Percentiles rank a stretch among this genome's conserved stretches.
Evolutionary conservation across 1,284 basidiomycete genomes (phyloP).

Genomic region (Erythrobasidium hasegawianum): DNA sequence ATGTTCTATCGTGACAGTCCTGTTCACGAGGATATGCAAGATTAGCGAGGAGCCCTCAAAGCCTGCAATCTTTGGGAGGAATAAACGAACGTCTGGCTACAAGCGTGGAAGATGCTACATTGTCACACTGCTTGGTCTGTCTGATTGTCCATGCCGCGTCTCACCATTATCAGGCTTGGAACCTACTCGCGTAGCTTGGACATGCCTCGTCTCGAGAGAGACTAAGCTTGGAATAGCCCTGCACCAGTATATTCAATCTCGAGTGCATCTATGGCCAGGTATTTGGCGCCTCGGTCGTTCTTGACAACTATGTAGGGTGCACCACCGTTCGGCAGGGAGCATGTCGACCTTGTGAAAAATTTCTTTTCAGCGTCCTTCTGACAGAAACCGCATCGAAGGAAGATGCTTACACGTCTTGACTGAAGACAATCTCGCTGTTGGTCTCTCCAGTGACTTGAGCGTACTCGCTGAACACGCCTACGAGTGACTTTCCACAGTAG

Average conservation of each 20-base stretch:
- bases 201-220: no score
- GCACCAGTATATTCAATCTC: not conserved
- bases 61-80: no score
- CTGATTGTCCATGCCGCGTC: no score
- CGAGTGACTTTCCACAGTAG: not conserved
- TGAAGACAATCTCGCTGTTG: not conserved
- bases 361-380: not conserved
- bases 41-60: no score
- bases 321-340: not conserved
- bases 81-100: no score
- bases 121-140: no score
- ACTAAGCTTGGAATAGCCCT: no score
- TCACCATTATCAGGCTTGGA: no score
- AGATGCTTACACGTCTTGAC: not conserved
- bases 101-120: no score
- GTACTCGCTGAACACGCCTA: slow-evolving; percentile 1
- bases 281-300: not conserved
- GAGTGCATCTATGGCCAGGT: not conserved
- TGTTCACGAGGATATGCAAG: no score
- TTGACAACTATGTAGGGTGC: not conserved
- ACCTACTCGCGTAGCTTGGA: no score
- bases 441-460: not conserved
- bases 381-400: not conserved
- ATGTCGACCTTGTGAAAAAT: not conserved
- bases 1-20: no score